Evolutionary conservation across 306 rosid species (phyloP).

Genomic region (Inga oerstediana): DNA sequence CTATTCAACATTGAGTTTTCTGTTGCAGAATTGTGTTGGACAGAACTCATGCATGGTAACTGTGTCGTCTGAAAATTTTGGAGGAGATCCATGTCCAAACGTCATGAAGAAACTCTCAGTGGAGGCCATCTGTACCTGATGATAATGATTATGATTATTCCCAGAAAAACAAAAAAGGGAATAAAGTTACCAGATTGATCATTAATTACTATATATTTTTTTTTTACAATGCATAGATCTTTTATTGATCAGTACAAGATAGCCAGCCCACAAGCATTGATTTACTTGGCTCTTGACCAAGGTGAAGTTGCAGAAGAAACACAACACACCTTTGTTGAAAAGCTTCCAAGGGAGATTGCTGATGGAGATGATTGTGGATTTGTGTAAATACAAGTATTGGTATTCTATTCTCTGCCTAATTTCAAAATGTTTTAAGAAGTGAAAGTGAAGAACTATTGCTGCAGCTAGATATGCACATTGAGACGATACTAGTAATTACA

Average conservation of each 20-base stretch:
- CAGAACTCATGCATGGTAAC: slow-evolving; percentile 77
- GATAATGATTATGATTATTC: background rate
- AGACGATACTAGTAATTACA: slow-evolving; percentile 40
- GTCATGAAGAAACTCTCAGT: slow-evolving; percentile 95
- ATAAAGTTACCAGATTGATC: slow-evolving; percentile 31
- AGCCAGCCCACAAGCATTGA: slow-evolving; percentile 41
- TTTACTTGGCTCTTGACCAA: slow-evolving; percentile 61
- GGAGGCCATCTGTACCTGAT: slow-evolving; percentile 84
- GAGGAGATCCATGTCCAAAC: slow-evolving; percentile 97
- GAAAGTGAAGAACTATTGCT: slow-evolving; percentile 34
- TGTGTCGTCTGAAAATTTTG: slow-evolving; percentile 77
- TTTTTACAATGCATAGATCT: slow-evolving; percentile 22
- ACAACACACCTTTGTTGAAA: slow-evolving; percentile 74
- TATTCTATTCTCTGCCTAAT: slow-evolving; percentile 33
- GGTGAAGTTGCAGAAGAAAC: slow-evolving; percentile 91
- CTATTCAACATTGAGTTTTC: slow-evolving; percentile 21
- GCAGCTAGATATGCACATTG: slow-evolving; percentile 52
- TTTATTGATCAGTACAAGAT: slow-evolving; percentile 31
- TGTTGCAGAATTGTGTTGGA: slow-evolving; percentile 84
- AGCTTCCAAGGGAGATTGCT: slow-evolving; percentile 50
- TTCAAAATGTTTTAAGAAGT: slow-evolving; percentile 23
- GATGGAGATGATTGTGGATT: slow-evolving; percentile 49
- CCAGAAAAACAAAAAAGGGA: slow-evolving; percentile 26
- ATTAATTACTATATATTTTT: background rate
- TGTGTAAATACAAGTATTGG: slow-evolving; percentile 40